A percentile compares a stretch with the other conserved stretches of the same genome.
phyloP scores from a whole-genome alignment of 352 stramenopile species.

The Pythium angustatum region DNA sequence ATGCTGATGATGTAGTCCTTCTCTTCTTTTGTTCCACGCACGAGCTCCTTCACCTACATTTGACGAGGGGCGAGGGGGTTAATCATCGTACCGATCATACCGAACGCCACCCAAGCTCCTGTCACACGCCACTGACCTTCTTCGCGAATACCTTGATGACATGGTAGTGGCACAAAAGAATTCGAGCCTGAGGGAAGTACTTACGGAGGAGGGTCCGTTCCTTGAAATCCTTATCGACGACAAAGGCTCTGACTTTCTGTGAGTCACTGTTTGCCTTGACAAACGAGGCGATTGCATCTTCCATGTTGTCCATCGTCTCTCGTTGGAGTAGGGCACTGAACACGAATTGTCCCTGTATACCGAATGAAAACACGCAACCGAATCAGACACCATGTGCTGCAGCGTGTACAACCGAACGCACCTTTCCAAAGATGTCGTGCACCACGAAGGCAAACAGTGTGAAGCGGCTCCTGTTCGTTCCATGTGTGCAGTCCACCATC shows the following conservation, averaged over 20 bases:
- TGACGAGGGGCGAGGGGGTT: no score
- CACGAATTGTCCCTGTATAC: no score
- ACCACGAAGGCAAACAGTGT: slow-evolving; percentile 21
- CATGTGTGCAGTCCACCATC: slow-evolving; percentile 20
- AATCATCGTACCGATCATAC: no score
- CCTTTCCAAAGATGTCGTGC: slow-evolving; percentile 24
- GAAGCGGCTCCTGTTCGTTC: slow-evolving; percentile 16
- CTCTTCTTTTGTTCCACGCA: not conserved
- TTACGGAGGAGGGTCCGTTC: not conserved
- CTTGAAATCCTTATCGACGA: slow-evolving; percentile 14
- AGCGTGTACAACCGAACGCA: no score
- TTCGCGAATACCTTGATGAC: slow-evolving; percentile 14
- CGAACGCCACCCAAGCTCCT: not conserved
- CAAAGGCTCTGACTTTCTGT: not conserved
- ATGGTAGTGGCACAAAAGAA: slow-evolving; percentile 15
- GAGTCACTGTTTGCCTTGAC: not conserved
- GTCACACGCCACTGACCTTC: slow-evolving; percentile 3
- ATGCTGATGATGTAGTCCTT: not conserved
- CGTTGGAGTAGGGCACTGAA: not conserved
- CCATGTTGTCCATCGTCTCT: slow-evolving; percentile 22
- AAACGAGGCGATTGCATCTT: slow-evolving; percentile 4
- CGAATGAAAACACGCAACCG: no score
- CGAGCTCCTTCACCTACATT: not conserved
- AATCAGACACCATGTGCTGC: no score
- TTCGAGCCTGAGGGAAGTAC: not conserved